phyloP scores from a whole-genome alignment of 805 yeast species.

The Novakomyces olei region DNA sequence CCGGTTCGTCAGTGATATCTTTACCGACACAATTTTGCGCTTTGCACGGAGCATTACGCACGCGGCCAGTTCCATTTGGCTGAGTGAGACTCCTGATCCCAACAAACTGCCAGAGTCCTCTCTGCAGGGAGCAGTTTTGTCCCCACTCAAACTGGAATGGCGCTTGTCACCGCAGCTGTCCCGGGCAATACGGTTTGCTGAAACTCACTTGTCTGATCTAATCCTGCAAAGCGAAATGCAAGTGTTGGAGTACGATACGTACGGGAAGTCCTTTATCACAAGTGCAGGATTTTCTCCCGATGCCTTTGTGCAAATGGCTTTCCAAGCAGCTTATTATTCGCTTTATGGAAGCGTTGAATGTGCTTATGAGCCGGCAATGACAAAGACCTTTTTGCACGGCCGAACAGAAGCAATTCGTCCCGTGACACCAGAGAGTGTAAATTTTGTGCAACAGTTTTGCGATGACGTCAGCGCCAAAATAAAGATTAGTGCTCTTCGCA shows the following conservation, averaged over 20 bases:
- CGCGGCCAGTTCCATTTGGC: constrained; percentile 55
- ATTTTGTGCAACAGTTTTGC: constrained; percentile 66
- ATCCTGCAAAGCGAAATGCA: constrained; percentile 77
- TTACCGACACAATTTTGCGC: constrained; percentile 70
- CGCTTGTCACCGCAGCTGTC: constrained; percentile 55
- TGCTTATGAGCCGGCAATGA: constrained; percentile 93
- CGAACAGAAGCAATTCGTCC: constrained; percentile 83
- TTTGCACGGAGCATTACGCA: constrained; percentile 68
- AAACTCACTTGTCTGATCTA: constrained; percentile 66
- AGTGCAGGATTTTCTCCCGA: constrained; percentile 78
- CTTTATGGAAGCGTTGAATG: constrained; percentile 82
- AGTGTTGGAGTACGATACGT: constrained; percentile 42
- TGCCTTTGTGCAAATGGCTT: constrained; percentile 83
- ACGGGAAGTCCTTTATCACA: constrained; percentile 58
- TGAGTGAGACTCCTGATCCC: constrained; percentile 27
- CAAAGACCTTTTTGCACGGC: constrained; percentile 68
- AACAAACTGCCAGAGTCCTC: constrained; percentile 22
- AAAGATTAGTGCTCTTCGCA: constrained; percentile 35
- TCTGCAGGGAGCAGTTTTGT: constrained; percentile 20
- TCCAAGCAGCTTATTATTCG: constrained; percentile 82
- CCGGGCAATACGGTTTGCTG: constrained; percentile 68
- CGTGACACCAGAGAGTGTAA: constrained; percentile 57
- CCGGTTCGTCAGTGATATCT: constrained; percentile 69
- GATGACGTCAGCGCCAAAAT: constrained; percentile 38
- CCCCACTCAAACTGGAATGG: constrained; percentile 82